Evolutionary conservation across 495 filamentous ascomycete species (phyloP), one percentile per base, ranked within the genome.

Genomic region (Penicillium egyptiacum): DNA sequence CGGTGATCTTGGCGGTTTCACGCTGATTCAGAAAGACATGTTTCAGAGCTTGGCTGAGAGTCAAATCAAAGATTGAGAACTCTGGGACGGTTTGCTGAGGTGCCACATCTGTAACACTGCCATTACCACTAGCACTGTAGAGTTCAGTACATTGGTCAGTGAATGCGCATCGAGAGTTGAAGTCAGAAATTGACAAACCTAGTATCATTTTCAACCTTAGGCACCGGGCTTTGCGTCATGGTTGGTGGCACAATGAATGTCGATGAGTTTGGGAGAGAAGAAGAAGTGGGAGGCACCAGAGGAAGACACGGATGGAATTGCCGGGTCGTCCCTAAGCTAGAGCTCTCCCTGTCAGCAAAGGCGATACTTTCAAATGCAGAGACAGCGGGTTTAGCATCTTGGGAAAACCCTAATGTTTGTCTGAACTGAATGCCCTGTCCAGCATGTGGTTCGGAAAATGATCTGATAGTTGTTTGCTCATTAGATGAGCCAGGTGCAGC

Each of bases 371-470:
- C 35, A 9, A n/a, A 39, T 39, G 16, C 35, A 17, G n/a, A 7
- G 7, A 0, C 7, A 17, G n/a, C 2, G 3, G 35, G 35, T 2
- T n/a, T 39, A 17, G 6, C 16, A 39, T 39, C 35, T 39, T 8
- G n/a, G 16, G 17, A 39, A 0, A n/a, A 12, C 30, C 30, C 16
- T 6, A 17, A 8, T 17, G 16, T 8, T n/a, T 39, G 35, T 17
- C 35, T 39, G 35, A n/a, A n/a, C 35, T 39, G 35, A 17, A 17
- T 1, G 5, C 35, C 5, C 35, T 39, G 35, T 9, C 16, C 0
- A 39, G 35, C 35, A 39, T 10, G 55, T 9, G 55, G 44, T 10
- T 26, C 33, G 31, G 53, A 56, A 17, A 56, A 56, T 7, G 53
- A 56, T 2, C 22, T 28, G 14, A 20, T 47, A 2, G 33, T 49